Conservation (phyloP, 495 filamentous ascomycete species). For the Cercophora scortea region DNA sequence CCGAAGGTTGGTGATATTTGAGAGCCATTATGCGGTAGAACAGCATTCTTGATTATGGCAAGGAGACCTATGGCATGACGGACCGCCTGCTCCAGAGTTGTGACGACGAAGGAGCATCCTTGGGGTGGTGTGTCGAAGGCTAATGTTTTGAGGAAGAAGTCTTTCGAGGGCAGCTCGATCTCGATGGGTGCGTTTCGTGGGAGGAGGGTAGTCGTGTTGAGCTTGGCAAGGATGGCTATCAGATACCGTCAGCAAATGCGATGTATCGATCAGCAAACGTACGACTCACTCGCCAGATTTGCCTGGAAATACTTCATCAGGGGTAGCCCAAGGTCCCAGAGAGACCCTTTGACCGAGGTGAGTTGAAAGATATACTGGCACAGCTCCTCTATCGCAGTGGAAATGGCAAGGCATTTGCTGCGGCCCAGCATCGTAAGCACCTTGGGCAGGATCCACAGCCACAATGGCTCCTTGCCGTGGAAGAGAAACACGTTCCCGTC, state of each 20-base stretch:
- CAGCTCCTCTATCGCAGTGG: conserved; percentile 41
- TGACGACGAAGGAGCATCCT: conserved; percentile 11
- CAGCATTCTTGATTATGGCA: conserved; percentile 10
- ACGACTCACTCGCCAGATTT: conserved; percentile 31
- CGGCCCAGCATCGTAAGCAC: conserved; percentile 50
- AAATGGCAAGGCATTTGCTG: conserved; percentile 29
- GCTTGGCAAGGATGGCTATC: conserved; percentile 12
- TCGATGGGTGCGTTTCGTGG: not conserved
- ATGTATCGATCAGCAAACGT: not conserved
- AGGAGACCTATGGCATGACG: conserved; percentile 19
- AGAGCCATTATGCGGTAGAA: not conserved
- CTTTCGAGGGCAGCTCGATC: conserved; percentile 16
- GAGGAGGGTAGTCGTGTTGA: conserved; percentile 1
- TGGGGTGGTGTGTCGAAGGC: conserved; percentile 1
- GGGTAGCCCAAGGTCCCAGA: conserved; percentile 39
- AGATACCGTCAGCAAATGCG: not conserved
- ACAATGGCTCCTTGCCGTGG: conserved; percentile 55
- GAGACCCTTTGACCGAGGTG: conserved; percentile 22
- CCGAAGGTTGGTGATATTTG: conserved; percentile 8
- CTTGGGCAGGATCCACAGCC: conserved; percentile 70
- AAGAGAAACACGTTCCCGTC: conserved; percentile 30
- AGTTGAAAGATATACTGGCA: conserved; percentile 37
- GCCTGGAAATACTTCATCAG: conserved; percentile 37
- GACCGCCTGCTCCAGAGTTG: conserved; percentile 14
- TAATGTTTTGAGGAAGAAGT: conserved; percentile 10